phyloP scores from a whole-genome alignment of 805 yeast species.

The Sungouiella thailandica region DNA sequence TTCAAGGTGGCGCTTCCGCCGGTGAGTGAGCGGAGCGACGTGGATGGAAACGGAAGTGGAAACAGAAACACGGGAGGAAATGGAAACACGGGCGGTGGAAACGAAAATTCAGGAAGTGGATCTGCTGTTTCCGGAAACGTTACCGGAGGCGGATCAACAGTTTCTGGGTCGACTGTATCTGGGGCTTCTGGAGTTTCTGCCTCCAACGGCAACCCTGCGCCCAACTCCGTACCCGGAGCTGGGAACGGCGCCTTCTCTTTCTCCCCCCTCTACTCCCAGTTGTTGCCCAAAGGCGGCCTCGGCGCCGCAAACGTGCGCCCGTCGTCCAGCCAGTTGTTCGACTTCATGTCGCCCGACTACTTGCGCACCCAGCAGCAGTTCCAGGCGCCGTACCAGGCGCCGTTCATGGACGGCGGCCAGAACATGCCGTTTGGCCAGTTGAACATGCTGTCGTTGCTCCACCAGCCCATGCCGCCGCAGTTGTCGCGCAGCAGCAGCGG shows the following conservation, averaged over 20 bases:
- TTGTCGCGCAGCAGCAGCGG: slow-evolving; percentile 30
- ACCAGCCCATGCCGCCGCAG: slow-evolving; percentile 25
- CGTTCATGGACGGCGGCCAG: slow-evolving; percentile 4
- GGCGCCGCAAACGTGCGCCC: slow-evolving; percentile 25
- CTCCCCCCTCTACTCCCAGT: slow-evolving; percentile 1
- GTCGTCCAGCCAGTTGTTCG: slow-evolving; percentile 12
- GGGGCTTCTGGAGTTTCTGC: background rate
- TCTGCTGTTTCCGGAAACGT: no score
- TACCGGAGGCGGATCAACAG: no score
- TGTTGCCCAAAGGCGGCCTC: slow-evolving; percentile 11
- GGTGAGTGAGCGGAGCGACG: background rate
- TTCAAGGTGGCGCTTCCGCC: slow-evolving; percentile 54
- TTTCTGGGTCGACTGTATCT: no score
- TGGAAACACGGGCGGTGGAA: background rate
- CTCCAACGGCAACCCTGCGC: no score
- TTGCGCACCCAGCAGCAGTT: slow-evolving; percentile 21
- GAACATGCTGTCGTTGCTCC: slow-evolving; percentile 33
- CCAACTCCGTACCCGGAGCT: no score
- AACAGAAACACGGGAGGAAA: no score
- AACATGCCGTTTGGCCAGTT: slow-evolving; percentile 12
- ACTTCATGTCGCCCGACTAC: slow-evolving; percentile 15
- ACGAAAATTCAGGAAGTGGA: no score
- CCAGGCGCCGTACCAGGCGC: background rate
- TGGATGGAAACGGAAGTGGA: background rate
- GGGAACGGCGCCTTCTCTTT: no score